These are phyloP conservation scores for Begonia loranthoides DNA, from an alignment of 306 rosid species.

Conservation along the genomic window DNA sequence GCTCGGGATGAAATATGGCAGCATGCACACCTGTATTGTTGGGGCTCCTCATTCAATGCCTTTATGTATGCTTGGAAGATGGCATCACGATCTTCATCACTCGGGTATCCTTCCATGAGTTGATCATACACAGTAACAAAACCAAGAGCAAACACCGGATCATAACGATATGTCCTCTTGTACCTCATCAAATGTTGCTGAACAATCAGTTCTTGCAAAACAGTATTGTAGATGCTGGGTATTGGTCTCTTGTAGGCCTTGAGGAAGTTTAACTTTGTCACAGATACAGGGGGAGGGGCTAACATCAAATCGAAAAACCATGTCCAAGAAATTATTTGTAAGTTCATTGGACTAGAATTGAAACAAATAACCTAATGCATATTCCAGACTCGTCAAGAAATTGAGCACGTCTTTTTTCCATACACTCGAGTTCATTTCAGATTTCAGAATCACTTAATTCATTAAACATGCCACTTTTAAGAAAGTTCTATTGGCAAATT, in stretches of 20 bases:
- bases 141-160: conserved; percentile 88
- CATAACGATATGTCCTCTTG: conserved; percentile 74
- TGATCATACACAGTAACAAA: conserved; percentile 87
- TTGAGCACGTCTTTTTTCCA: too few relatives aligned
- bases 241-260: conserved; percentile 82
- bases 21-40: conserved; percentile 59
- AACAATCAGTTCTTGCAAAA: conserved; percentile 89
- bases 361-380: background rate
- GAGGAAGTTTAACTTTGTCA: conserved; percentile 73
- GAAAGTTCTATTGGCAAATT: too few relatives aligned
- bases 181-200: conserved; percentile 93
- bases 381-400: background rate
- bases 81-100: conserved; percentile 73
- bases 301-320: conserved; percentile 17
- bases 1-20: background rate
- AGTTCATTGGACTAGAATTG: background rate
- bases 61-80: conserved; percentile 78
- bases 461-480: background rate
- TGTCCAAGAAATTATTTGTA: background rate
- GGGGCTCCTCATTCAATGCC: conserved; percentile 81
- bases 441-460: background rate
- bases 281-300: conserved; percentile 75
- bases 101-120: conserved; percentile 98
- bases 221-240: conserved; percentile 79
- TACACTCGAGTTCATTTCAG: background rate